These are phyloP conservation scores for Sabuloglossum arenarium DNA, from an alignment of 495 filamentous ascomycete species.

Conservation along the genomic window DNA sequence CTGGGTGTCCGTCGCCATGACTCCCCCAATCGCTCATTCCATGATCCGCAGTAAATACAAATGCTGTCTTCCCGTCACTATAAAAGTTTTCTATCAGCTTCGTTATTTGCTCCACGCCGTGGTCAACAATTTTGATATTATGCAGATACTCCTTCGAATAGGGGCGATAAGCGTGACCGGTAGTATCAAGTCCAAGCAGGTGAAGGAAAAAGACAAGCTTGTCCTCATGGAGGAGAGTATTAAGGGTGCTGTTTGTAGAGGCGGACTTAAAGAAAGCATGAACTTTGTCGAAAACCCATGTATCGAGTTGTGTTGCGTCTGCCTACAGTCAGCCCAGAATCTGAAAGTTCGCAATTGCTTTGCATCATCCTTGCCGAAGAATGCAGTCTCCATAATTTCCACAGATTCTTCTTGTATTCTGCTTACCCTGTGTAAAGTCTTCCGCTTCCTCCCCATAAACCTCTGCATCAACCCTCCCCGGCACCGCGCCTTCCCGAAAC, in stretches of 20 bases:
- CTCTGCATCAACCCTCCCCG: slow-evolving; percentile 64
- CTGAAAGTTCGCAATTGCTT: background rate
- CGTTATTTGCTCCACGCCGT: slow-evolving; percentile 66
- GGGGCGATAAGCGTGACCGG: slow-evolving; percentile 69
- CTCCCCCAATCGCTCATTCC: slow-evolving; percentile 98
- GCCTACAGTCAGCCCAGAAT: background rate
- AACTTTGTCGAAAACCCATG: slow-evolving; percentile 91
- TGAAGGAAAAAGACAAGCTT: slow-evolving; percentile 94
- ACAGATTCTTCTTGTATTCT: background rate
- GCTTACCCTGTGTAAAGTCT: slow-evolving; percentile 48
- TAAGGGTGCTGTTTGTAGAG: slow-evolving; percentile 50
- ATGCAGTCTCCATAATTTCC: background rate
- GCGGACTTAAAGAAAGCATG: slow-evolving; percentile 70
- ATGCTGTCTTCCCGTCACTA: slow-evolving; percentile 77
- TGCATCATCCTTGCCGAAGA: background rate
- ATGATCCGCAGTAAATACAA: slow-evolving; percentile 94
- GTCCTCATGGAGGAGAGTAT: slow-evolving; percentile 54
- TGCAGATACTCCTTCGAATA: slow-evolving; percentile 90
- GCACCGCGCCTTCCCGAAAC: slow-evolving; percentile 88
- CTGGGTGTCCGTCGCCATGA: slow-evolving; percentile 92
- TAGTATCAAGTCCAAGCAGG: slow-evolving; percentile 86
- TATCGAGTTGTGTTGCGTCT: slow-evolving; percentile 65
- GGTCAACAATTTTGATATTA: slow-evolving; percentile 87
- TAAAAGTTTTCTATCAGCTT: slow-evolving; percentile 78
- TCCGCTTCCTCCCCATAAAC: slow-evolving; percentile 71